Percentiles rank a stretch among this genome's conserved stretches.
Conservation (phyloP, 2,329 filamentous ascomycete genomes). For the Neonectria coccinea region DNA sequence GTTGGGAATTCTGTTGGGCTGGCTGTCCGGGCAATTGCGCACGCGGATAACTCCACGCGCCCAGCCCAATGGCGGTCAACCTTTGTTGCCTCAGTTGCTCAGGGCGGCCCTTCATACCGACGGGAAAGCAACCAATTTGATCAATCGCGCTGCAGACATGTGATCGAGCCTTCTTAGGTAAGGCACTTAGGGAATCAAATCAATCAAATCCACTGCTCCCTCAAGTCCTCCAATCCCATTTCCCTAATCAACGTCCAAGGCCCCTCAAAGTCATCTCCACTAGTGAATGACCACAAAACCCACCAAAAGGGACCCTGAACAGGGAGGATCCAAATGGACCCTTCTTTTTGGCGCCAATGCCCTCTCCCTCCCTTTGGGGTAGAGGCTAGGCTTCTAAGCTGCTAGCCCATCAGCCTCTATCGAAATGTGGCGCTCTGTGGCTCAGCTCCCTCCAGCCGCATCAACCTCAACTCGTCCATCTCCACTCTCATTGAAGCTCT, state of each 20-base stretch:
- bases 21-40: not conserved
- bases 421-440: conserved; percentile 32
- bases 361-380: not conserved
- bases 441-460: conserved; percentile 5
- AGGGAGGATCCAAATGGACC: not conserved
- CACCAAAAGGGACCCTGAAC: conserved; percentile 1
- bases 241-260: not conserved
- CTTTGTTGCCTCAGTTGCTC: conserved; percentile 3
- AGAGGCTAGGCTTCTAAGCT: not conserved
- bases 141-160: conserved; percentile 19
- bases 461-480: conserved; percentile 27
- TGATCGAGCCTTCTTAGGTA: conserved; percentile 11
- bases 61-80: conserved; percentile 1
- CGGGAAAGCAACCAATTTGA: conserved; percentile 1
- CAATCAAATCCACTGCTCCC: not conserved
- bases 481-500: conserved; percentile 31
- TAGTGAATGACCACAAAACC: not conserved
- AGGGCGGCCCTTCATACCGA: conserved; percentile 19
- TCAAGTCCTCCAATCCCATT: conserved; percentile 2
- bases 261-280: not conserved
- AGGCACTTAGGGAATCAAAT: not conserved
- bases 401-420: not conserved
- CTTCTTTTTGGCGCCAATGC: conserved; percentile 1
- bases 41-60: conserved; percentile 8
- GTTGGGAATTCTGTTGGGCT: conserved; percentile 37